Percentiles rank a stretch among this genome's conserved stretches.
Evolutionary conservation across 2,329 filamentous ascomycete genomes (phyloP).

Genomic region (Neopestalotiopsis clavispora): DNA sequence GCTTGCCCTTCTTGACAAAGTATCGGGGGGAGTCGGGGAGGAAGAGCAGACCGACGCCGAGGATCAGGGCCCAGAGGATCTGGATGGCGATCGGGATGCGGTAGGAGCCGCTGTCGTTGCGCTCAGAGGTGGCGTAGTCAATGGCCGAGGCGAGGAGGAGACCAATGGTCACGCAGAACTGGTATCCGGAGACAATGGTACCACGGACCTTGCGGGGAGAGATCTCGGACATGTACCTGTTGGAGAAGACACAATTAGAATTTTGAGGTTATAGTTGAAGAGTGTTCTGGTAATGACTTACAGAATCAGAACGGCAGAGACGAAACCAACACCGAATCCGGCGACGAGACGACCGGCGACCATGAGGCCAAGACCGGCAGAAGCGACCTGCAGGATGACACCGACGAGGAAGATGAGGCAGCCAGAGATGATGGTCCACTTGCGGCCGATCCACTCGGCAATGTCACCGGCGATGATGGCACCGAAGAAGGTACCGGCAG

Average conservation of each 20-base stretch:
- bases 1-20: conserved; percentile 78
- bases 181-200: conserved; percentile 80
- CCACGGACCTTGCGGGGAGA: conserved; percentile 76
- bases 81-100: conserved; percentile 83
- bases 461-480: conserved; percentile 79
- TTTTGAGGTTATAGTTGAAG: neutral
- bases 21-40: conserved; percentile 87
- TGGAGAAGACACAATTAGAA: neutral
- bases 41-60: conserved; percentile 72
- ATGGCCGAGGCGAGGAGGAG: conserved; percentile 76
- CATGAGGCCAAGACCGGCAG: conserved; percentile 63
- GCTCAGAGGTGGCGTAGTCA: conserved; percentile 71
- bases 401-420: conserved; percentile 74
- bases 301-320: conserved; percentile 78
- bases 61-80: conserved; percentile 79
- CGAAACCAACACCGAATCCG: conserved; percentile 80
- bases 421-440: conserved; percentile 72
- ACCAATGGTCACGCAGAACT: conserved; percentile 83
- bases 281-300: conserved; percentile 1
- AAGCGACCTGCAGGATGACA: conserved; percentile 69
- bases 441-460: conserved; percentile 76
- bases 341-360: conserved; percentile 77
- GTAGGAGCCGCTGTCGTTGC: conserved; percentile 69
- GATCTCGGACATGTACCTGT: conserved; percentile 81
- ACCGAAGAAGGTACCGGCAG: conserved; percentile 78